phyloP scores from a whole-genome alignment of 2,329 filamentous ascomycete genomes.

The Hymenoscyphus salicellus region DNA sequence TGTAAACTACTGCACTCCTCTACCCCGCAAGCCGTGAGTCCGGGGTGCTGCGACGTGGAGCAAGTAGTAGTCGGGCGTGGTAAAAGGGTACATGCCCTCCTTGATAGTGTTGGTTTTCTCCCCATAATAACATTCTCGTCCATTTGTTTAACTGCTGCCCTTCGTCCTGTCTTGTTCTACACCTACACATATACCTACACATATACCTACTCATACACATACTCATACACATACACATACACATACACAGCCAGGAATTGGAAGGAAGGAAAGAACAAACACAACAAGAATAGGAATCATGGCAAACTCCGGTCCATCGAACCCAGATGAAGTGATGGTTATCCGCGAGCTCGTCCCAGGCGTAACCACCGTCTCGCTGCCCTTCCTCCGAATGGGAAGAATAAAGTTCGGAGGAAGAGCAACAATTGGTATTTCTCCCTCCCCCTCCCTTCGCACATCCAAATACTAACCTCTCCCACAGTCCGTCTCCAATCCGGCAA shows the following conservation, averaged over 20 bases:
- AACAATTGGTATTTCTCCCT: conserved; percentile 63
- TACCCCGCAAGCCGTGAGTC: too few relatives aligned
- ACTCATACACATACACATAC: not conserved
- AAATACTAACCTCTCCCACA: conserved; percentile 13
- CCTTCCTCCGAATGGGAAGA: conserved; percentile 76
- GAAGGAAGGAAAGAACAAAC: not conserved
- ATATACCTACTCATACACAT: too few relatives aligned
- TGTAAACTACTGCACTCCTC: too few relatives aligned
- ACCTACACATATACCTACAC: too few relatives aligned
- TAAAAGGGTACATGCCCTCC: too few relatives aligned
- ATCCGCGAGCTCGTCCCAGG: conserved; percentile 80
- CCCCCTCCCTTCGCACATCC: not conserved
- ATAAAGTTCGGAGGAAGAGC: conserved; percentile 83
- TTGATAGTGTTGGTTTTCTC: too few relatives aligned
- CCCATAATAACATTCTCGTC: too few relatives aligned
- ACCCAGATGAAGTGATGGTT: conserved; percentile 83
- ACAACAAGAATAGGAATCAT: not conserved
- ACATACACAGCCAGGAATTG: not conserved
- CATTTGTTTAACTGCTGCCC: too few relatives aligned
- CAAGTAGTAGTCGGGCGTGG: too few relatives aligned
- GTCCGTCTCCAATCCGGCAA: conserved; percentile 63
- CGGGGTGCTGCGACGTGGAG: too few relatives aligned
- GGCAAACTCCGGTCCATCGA: conserved; percentile 33
- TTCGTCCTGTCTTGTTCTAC: too few relatives aligned
- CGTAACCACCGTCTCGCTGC: conserved; percentile 74